Evolutionary conservation across 768 basidiomycete genomes (phyloP).

Genomic region (Leccinum subgranulosum): DNA sequence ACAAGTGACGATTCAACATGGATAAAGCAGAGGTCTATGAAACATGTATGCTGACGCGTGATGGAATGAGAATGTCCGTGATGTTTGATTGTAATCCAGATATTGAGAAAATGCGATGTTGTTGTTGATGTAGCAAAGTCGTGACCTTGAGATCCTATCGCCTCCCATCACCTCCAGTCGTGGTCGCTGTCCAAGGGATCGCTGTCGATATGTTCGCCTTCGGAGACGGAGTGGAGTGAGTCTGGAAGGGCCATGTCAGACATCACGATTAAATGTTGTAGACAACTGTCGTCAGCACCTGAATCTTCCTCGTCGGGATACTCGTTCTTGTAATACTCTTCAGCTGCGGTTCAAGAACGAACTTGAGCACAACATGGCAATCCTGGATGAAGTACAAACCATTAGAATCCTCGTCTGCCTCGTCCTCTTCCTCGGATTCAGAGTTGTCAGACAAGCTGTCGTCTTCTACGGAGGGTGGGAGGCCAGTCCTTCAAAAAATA

Average conservation of each 20-base stretch:
- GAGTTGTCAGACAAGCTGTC: conserved; percentile 55
- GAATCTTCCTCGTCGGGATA: conserved; percentile 71
- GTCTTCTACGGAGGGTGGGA: conserved; percentile 56
- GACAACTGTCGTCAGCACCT: conserved; percentile 40
- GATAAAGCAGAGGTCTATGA: conserved; percentile 6
- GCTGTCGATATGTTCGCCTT: conserved; percentile 40
- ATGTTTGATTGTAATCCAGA: conserved; percentile 19
- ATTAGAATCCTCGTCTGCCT: conserved; percentile 84
- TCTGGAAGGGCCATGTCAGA: conserved; percentile 36
- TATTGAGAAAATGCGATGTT: conserved; percentile 20
- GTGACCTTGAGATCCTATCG: background rate
- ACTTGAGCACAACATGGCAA: background rate
- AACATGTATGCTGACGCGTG: conserved; percentile 16
- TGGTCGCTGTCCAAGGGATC: conserved; percentile 31
- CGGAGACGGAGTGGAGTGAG: conserved; percentile 54
- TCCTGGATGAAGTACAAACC: conserved; percentile 38
- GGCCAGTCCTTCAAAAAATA: conserved; percentile 47
- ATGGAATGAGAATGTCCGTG: conserved; percentile 15
- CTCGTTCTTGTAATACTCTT: conserved; percentile 83
- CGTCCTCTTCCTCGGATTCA: conserved; percentile 66
- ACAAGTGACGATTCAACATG: background rate
- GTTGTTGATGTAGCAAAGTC: conserved; percentile 7
- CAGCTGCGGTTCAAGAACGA: conserved; percentile 42
- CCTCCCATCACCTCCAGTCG: conserved; percentile 31
- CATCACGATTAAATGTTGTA: conserved; percentile 4